phyloP scores from a whole-genome alignment of 2,329 filamentous ascomycete genomes.

The Penicillium corylophilum region DNA sequence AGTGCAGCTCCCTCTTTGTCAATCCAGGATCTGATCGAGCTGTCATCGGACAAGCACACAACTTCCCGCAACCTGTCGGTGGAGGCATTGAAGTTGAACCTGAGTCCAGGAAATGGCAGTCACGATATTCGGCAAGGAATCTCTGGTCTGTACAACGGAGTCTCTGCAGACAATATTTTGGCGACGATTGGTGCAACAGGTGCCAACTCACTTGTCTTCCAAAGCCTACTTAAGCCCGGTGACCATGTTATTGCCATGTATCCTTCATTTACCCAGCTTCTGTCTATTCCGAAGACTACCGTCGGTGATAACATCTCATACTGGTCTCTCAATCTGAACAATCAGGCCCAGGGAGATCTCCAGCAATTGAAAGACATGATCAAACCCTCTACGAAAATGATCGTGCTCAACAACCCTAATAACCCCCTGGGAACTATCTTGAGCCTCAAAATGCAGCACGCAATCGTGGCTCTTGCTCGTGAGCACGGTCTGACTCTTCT shows the following conservation, averaged over 20 bases:
- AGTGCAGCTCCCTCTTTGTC: conserved; percentile 8
- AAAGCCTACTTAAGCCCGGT: conserved; percentile 2
- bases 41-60: conserved; percentile 8
- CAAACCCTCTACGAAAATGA: conserved; percentile 8
- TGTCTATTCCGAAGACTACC: conserved; percentile 4
- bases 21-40: conserved; percentile 9
- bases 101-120: conserved; percentile 2
- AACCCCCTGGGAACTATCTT: conserved; percentile 10
- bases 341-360: neutral
- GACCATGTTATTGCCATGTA: conserved; percentile 15
- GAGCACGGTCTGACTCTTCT: conserved; percentile 1
- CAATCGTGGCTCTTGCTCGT: conserved; percentile 3
- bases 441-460: neutral
- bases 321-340: conserved; percentile 3
- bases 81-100: neutral
- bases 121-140: conserved; percentile 3
- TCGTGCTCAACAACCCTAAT: conserved; percentile 13
- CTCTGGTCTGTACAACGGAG: conserved; percentile 3
- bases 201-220: conserved; percentile 11
- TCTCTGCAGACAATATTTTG: conserved; percentile 6
- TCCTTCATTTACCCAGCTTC: conserved; percentile 8
- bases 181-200: conserved; percentile 9
- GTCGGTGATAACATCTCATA: conserved; percentile 2
- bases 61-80: conserved; percentile 6
- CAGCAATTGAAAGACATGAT: conserved; percentile 1